These are phyloP conservation scores for Monascus purpureus DNA, from an alignment of 495 filamentous ascomycete genomes.

Conservation along the genomic window DNA sequence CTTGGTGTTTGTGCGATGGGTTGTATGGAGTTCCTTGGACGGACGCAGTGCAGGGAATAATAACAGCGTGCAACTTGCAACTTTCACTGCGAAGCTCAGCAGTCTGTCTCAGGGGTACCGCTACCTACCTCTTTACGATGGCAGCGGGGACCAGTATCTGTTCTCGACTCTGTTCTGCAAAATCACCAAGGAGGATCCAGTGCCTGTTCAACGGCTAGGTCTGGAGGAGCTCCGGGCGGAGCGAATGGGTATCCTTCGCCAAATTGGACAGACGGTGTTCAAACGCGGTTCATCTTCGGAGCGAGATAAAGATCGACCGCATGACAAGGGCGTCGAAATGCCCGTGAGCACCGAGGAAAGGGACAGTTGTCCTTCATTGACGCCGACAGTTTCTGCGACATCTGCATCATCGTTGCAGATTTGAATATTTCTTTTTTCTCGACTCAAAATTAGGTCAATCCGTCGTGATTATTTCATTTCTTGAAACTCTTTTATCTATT, in stretches of 20 bases:
- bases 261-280: constrained; percentile 36
- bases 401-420: constrained; percentile 22
- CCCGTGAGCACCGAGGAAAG: constrained; percentile 20
- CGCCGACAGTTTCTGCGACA: constrained; percentile 24
- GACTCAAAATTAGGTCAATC: neutral
- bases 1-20: constrained; percentile 85
- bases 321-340: constrained; percentile 17
- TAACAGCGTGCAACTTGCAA: constrained; percentile 54
- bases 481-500: constrained; percentile 2
- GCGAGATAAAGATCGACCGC: constrained; percentile 20
- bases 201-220: constrained; percentile 32
- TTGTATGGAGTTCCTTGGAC: constrained; percentile 69
- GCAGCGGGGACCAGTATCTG: constrained; percentile 76
- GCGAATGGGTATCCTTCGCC: constrained; percentile 33
- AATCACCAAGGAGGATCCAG: constrained; percentile 51
- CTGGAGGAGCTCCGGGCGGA: constrained; percentile 36
- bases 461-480: too few species aligned
- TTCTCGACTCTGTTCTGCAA: constrained; percentile 91
- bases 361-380: constrained; percentile 23
- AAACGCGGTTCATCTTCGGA: constrained; percentile 36
- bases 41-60: constrained; percentile 49
- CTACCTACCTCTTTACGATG: constrained; percentile 83
- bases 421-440: too few species aligned
- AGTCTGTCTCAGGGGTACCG: constrained; percentile 90
- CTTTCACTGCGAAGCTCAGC: constrained; percentile 82